Conservation (phyloP, 2,329 filamentous ascomycete genomes). For the Hymenoscyphus albidus region DNA sequence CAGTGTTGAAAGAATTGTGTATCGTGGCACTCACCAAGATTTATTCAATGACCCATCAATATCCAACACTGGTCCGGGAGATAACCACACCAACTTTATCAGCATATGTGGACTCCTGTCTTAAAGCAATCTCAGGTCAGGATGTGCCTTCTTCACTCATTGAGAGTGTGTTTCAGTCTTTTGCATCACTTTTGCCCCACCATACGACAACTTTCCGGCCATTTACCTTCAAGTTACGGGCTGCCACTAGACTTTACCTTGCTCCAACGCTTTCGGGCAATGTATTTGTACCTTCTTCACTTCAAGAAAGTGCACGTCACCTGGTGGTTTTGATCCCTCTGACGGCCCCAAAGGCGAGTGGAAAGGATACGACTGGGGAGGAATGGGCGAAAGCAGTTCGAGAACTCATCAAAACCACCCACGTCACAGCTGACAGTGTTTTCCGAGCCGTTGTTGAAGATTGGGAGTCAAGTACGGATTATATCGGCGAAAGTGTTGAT, state of each 20-base stretch:
- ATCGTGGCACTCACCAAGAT: conserved; percentile 78
- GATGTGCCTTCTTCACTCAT: conserved; percentile 48
- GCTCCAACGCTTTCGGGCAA: conserved; percentile 58
- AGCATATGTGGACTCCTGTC: conserved; percentile 66
- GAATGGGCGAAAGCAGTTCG: conserved; percentile 73
- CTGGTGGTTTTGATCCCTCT: conserved; percentile 70
- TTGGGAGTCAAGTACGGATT: conserved; percentile 66
- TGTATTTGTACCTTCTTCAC: conserved; percentile 45
- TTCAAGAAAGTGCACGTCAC: conserved; percentile 57
- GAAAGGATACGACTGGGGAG: conserved; percentile 58
- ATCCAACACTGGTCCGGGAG: conserved; percentile 79
- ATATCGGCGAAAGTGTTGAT: conserved; percentile 42
- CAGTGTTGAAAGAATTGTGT: conserved; percentile 70
- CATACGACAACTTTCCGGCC: conserved; percentile 83
- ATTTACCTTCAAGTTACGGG: conserved; percentile 64
- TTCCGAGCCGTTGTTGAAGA: conserved; percentile 78
- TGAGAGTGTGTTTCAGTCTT: conserved; percentile 66
- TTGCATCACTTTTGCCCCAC: conserved; percentile 68
- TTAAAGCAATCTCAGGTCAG: conserved; percentile 55
- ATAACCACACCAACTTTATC: conserved; percentile 81
- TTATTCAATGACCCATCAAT: conserved; percentile 76
- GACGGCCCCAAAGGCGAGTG: conserved; percentile 65
- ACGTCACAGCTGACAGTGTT: conserved; percentile 69
- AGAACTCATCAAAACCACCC: conserved; percentile 58
- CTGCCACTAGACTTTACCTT: conserved; percentile 56